Percentiles rank a stretch among this genome's conserved stretches.
phyloP scores from a whole-genome alignment of 2,329 filamentous ascomycete species.

The Cercospora brassicicola region DNA sequence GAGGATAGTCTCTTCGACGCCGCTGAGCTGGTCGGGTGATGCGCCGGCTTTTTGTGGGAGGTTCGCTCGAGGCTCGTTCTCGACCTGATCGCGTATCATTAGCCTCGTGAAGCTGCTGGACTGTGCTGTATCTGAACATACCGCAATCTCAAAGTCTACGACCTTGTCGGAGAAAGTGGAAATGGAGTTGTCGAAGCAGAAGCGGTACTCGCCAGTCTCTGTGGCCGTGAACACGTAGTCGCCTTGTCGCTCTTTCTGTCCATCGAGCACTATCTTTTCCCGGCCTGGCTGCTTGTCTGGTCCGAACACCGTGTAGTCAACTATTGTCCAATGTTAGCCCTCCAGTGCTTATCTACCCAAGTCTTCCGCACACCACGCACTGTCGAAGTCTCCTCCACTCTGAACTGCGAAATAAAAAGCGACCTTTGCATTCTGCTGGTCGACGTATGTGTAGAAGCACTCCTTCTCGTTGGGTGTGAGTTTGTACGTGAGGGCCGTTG shows the following conservation, averaged over 20 bases:
- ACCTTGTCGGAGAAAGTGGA: slow-evolving; percentile 96
- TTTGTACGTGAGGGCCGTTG: slow-evolving; percentile 93
- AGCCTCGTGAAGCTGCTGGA: background rate
- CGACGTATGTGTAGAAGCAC: slow-evolving; percentile 85
- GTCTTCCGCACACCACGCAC: slow-evolving; percentile 24
- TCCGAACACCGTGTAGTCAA: slow-evolving; percentile 86
- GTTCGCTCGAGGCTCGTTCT: slow-evolving; percentile 79
- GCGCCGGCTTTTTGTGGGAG: slow-evolving; percentile 87
- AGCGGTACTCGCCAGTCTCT: slow-evolving; percentile 82
- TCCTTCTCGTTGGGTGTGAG: slow-evolving; percentile 87
- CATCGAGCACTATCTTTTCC: slow-evolving; percentile 78
- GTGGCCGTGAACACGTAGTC: slow-evolving; percentile 98
- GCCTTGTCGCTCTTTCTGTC: slow-evolving; percentile 87
- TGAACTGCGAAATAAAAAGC: slow-evolving; percentile 99
- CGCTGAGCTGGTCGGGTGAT: slow-evolving; percentile 81
- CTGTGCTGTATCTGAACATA: slow-evolving; percentile 48
- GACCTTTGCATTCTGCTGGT: slow-evolving; percentile 79
- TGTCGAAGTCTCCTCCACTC: slow-evolving; percentile 95
- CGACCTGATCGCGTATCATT: slow-evolving; percentile 62
- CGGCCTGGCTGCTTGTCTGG: slow-evolving; percentile 55
- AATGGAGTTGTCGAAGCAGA: slow-evolving; percentile 99
- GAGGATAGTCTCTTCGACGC: slow-evolving; percentile 89
- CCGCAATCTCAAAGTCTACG: slow-evolving; percentile 96
- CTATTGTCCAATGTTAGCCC: slow-evolving; percentile 34
- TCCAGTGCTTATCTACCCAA: background rate